Conservation (phyloP, 345 rosid species). For the Camelina neglecta region DNA sequence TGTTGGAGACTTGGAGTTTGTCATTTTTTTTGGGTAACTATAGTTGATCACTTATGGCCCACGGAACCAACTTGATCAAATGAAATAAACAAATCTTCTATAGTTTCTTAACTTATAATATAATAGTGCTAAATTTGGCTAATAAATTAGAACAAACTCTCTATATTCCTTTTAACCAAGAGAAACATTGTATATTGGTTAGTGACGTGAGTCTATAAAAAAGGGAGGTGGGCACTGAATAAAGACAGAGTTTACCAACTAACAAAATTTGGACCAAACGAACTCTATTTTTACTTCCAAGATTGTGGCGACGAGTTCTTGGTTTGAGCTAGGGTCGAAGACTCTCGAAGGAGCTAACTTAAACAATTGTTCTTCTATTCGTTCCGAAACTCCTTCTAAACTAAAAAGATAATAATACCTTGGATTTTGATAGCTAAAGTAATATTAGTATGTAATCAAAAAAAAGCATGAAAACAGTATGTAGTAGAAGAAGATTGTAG, state of each 20-base stretch:
- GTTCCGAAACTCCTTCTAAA: background rate
- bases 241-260: conserved; percentile 14
- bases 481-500: too few species aligned
- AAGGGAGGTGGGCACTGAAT: conserved; percentile 4
- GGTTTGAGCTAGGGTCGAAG: background rate
- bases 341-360: background rate
- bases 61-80: conserved; percentile 34
- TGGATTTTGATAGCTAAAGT: too few species aligned
- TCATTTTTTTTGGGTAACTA: conserved; percentile 15
- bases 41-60: conserved; percentile 41
- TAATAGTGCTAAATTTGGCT: conserved; percentile 32
- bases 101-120: conserved; percentile 28
- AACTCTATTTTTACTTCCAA: conserved; percentile 16
- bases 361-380: background rate
- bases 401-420: too few species aligned
- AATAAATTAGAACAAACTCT: background rate
- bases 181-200: background rate
- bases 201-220: background rate
- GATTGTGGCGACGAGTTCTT: conserved; percentile 28
- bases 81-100: conserved; percentile 37
- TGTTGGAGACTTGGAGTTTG: conserved; percentile 1
- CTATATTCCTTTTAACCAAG: background rate
- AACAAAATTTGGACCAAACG: conserved; percentile 21
- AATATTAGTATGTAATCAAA: too few species aligned
- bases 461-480: too few species aligned